phyloP scores from a whole-genome alignment of 495 filamentous ascomycete genomes.

The Stereocaulon alpinum region DNA sequence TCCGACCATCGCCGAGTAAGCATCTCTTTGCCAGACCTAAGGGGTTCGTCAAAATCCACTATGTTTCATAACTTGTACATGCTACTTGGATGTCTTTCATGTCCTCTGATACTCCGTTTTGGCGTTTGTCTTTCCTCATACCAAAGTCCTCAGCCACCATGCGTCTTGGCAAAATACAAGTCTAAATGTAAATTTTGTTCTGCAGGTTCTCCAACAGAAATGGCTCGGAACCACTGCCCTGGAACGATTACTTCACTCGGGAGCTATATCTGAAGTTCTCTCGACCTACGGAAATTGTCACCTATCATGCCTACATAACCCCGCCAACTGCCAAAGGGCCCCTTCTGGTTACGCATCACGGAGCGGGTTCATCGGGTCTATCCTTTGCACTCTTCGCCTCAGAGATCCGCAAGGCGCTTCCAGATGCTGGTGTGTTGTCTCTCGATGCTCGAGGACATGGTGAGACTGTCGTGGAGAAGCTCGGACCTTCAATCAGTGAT shows the following conservation, averaged over 20 bases:
- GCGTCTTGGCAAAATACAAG: neutral
- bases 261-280: slow-evolving; percentile 60
- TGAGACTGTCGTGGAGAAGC: slow-evolving; percentile 42
- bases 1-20: slow-evolving; percentile 67
- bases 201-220: slow-evolving; percentile 8
- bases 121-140: neutral
- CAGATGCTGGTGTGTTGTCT: slow-evolving; percentile 72
- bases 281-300: slow-evolving; percentile 36
- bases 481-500: slow-evolving; percentile 22
- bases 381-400: slow-evolving; percentile 74
- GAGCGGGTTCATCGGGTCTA: slow-evolving; percentile 78
- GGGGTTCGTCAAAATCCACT: slow-evolving; percentile 37
- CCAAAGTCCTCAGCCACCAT: neutral
- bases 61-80: neutral
- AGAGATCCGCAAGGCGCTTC: slow-evolving; percentile 67
- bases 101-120: neutral
- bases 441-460: slow-evolving; percentile 83
- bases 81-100: neutral
- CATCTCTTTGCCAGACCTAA: slow-evolving; percentile 61
- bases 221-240: slow-evolving; percentile 44
- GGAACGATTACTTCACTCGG: slow-evolving; percentile 82
- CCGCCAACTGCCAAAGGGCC: slow-evolving; percentile 49
- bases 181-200: neutral
- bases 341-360: slow-evolving; percentile 83
- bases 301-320: slow-evolving; percentile 78